phyloP scores from a whole-genome alignment of 306 rosid genomes.

The Prunus armeniaca region DNA sequence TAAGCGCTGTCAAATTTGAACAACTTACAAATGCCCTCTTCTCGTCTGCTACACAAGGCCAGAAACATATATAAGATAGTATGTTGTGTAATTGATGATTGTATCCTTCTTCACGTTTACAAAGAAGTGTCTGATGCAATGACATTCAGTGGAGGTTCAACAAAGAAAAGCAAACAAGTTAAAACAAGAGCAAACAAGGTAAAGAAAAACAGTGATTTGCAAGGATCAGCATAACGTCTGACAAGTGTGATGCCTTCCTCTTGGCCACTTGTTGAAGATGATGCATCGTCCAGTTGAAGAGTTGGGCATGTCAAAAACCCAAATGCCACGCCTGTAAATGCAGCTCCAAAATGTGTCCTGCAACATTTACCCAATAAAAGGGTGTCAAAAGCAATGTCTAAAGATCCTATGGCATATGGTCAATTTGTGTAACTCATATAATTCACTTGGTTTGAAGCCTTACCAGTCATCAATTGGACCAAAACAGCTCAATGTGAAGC shows the following conservation, averaged over 20 bases:
- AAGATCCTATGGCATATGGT: not conserved
- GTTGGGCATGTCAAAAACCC: slow-evolving; percentile 63
- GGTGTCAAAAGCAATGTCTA: not conserved
- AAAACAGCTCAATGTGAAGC: slow-evolving; percentile 55
- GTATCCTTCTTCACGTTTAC: slow-evolving; percentile 5
- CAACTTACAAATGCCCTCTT: not conserved
- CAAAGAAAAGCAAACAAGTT: slow-evolving; percentile 52
- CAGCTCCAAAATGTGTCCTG: slow-evolving; percentile 84
- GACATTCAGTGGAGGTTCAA: slow-evolving; percentile 69
- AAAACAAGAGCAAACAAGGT: slow-evolving; percentile 49
- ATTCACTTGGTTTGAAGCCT: slow-evolving; percentile 1
- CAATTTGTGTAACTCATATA: not conserved
- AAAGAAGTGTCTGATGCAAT: slow-evolving; percentile 29
- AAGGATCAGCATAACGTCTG: slow-evolving; percentile 53
- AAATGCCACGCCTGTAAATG: slow-evolving; percentile 66
- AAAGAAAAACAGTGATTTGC: slow-evolving; percentile 59
- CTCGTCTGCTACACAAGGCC: not conserved
- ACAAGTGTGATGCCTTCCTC: slow-evolving; percentile 73
- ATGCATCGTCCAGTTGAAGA: slow-evolving; percentile 51
- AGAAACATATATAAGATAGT: not conserved
- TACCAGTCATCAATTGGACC: slow-evolving; percentile 91
- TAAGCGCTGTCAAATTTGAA: not conserved
- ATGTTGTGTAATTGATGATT: not conserved
- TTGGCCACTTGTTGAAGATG: slow-evolving; percentile 45
- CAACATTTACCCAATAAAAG: slow-evolving; percentile 17